phyloP scores from a whole-genome alignment of 2,329 filamentous ascomycete species.

The Cytospora paraplurivora region DNA sequence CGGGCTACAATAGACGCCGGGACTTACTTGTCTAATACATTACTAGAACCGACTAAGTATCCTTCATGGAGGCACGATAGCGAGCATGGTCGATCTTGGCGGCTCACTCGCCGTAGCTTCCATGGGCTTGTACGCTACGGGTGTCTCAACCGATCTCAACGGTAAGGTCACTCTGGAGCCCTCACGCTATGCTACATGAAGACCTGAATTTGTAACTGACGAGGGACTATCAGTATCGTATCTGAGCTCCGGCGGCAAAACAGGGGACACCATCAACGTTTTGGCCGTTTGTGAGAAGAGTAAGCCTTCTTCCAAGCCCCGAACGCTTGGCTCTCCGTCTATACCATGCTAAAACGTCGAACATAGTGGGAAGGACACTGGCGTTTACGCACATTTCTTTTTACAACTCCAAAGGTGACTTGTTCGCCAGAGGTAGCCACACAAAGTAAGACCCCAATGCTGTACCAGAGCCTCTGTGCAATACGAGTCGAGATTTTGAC shows the following conservation, averaged over 20 bases:
- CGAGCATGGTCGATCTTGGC: conserved; percentile 70
- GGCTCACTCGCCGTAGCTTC: conserved; percentile 68
- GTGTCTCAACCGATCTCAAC: conserved; percentile 67
- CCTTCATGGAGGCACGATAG: conserved; percentile 77
- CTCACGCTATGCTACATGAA: neutral
- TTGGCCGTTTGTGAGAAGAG: conserved; percentile 65
- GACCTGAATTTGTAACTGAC: conserved; percentile 4
- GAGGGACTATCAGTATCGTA: conserved; percentile 56
- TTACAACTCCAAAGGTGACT: conserved; percentile 58
- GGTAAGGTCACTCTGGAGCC: conserved; percentile 41
- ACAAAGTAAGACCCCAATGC: conserved; percentile 56
- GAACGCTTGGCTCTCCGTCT: neutral
- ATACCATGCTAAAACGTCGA: conserved; percentile 13
- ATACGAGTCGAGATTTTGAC: neutral
- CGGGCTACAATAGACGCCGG: neutral
- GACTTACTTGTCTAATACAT: neutral
- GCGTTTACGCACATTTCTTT: conserved; percentile 65
- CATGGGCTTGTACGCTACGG: conserved; percentile 62
- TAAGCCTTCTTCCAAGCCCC: conserved; percentile 36
- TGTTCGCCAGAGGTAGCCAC: conserved; percentile 65
- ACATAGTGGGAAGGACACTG: conserved; percentile 62
- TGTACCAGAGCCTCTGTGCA: neutral
- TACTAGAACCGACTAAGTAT: conserved; percentile 74
- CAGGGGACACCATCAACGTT: conserved; percentile 58
- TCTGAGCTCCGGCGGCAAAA: conserved; percentile 57